Evolutionary conservation across 495 filamentous ascomycete species (phyloP).

Genomic region (Aspergillus indologenus): DNA sequence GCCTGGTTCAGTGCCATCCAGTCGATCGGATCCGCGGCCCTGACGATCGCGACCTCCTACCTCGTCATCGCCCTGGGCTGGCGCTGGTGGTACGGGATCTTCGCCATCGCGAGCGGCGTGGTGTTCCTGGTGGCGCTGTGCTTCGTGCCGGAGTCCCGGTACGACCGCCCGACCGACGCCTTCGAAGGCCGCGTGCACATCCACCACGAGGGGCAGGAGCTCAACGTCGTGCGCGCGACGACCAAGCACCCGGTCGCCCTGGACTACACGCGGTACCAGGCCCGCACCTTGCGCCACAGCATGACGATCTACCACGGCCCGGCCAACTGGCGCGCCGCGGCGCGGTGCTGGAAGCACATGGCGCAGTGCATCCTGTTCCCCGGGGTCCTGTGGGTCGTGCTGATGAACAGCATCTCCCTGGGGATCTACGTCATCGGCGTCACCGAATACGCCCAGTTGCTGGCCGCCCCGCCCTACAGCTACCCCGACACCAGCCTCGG

Average conservation of each 20-base stretch:
- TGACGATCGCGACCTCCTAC: constrained; percentile 10
- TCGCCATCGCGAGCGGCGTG: constrained; percentile 8
- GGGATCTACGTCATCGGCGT: constrained; percentile 25
- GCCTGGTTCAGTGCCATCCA: constrained; percentile 17
- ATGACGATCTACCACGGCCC: constrained; percentile 11
- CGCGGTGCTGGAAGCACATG: constrained; percentile 22
- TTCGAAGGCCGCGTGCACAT: not conserved
- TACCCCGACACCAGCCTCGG: constrained; percentile 20
- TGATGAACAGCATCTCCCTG: constrained; percentile 24
- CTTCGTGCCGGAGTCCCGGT: constrained; percentile 10
- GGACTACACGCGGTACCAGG: constrained; percentile 11
- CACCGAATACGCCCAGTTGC: constrained; percentile 18
- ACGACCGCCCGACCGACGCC: constrained; percentile 7
- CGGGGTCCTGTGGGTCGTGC: constrained; percentile 22
- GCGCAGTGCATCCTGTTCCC: constrained; percentile 22
- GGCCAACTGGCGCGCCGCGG: constrained; percentile 13
- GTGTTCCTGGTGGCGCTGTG: constrained; percentile 6
- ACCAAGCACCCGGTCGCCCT: constrained; percentile 3
- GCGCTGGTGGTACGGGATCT: constrained; percentile 17
- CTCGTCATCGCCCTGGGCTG: constrained; percentile 9
- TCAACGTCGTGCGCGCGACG: not conserved
- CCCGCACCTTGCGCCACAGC: constrained; percentile 18
- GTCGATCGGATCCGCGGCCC: constrained; percentile 6
- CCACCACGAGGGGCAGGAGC: not conserved
- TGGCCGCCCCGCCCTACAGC: constrained; percentile 19